Evolutionary conservation across 306 rosid species (phyloP).

Genomic region (Medicago arabica): DNA sequence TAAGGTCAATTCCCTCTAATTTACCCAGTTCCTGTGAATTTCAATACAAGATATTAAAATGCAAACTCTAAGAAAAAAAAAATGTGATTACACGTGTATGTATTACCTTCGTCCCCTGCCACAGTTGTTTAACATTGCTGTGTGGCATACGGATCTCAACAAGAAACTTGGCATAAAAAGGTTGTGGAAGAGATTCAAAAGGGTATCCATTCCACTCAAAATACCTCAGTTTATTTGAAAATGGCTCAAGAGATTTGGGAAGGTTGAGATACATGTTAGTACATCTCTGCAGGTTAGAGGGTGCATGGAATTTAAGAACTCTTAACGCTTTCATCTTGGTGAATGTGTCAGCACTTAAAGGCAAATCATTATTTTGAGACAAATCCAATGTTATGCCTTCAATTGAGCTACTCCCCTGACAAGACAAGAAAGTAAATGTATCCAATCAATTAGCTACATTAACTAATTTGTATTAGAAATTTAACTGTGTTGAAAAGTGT

Average conservation of each 20-base stretch:
- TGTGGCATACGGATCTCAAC: slow-evolving; percentile 14
- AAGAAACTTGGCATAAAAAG: slow-evolving; percentile 12
- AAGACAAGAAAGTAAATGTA: neutral
- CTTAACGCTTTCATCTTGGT: slow-evolving; percentile 27
- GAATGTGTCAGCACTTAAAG: neutral
- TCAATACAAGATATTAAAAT: no score
- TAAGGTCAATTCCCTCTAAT: no score
- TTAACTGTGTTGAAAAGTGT: neutral
- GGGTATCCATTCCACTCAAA: slow-evolving; percentile 37
- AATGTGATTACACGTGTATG: neutral
- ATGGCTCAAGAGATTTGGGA: neutral
- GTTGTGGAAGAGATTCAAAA: slow-evolving; percentile 29
- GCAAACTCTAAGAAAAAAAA: no score
- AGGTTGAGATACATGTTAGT: neutral
- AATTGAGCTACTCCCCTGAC: neutral
- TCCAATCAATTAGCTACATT: neutral
- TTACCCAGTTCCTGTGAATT: no score
- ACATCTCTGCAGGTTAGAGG: neutral
- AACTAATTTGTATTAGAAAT: neutral
- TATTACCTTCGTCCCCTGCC: slow-evolving; percentile 15
- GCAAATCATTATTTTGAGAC: neutral
- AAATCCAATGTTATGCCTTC: slow-evolving; percentile 33
- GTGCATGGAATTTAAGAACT: neutral
- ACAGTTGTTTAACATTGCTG: slow-evolving; percentile 29
- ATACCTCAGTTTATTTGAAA: slow-evolving; percentile 1